These are phyloP conservation scores for Botrytis medusae DNA, from an alignment of 2,329 filamentous ascomycete genomes.

Conservation along the genomic window DNA sequence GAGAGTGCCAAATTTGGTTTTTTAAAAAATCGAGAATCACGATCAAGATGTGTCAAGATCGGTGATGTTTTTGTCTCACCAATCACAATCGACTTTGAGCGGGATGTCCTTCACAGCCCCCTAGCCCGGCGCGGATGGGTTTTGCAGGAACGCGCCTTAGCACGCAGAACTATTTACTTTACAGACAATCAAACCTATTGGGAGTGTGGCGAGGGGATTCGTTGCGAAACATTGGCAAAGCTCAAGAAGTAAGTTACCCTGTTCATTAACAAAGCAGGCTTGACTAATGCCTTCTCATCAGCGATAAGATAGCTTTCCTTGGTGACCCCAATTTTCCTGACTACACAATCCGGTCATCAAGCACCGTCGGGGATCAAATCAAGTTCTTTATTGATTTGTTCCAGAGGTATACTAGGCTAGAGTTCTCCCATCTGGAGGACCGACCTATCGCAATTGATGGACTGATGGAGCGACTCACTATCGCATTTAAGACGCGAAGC, in stretches of 20 bases:
- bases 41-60: not conserved
- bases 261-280: not conserved
- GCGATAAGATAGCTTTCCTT: conserved; percentile 33
- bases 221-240: conserved; percentile 40
- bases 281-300: not conserved
- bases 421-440: not conserved
- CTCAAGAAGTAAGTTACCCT: conserved; percentile 38
- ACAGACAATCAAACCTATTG: conserved; percentile 41
- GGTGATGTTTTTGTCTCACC: not conserved
- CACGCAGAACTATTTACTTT: conserved; percentile 43
- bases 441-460: conserved; percentile 14
- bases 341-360: not conserved
- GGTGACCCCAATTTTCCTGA: conserved; percentile 37
- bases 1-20: not conserved
- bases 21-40: not conserved
- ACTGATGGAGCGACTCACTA: not conserved
- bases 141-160: conserved; percentile 43
- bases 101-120: conserved; percentile 38
- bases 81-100: conserved; percentile 38
- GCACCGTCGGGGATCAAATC: conserved; percentile 13
- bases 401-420: not conserved
- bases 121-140: conserved; percentile 45
- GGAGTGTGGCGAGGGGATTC: conserved; percentile 42
- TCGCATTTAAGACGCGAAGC: conserved; percentile 9
- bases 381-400: not conserved